Base-by-base conservation (phyloP, 2,329 filamentous ascomycete species). In the Torrubiella hemipterigena region DNA sequence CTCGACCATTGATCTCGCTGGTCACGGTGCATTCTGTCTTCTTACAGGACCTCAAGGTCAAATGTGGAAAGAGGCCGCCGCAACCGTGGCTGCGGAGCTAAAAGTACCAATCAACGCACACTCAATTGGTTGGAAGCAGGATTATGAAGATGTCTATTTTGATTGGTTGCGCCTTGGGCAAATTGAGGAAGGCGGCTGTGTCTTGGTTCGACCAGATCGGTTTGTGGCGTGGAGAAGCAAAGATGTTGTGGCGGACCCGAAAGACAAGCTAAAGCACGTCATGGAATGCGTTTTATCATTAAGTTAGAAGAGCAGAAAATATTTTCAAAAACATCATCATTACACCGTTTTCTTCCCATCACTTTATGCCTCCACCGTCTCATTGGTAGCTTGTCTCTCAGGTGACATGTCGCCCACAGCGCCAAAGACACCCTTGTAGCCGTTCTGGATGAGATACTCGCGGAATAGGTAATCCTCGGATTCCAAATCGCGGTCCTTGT, bases 91-190 rank as follows among this genome's bases (percentile, higher is more conserved):
- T 0, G 40, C 49, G 13, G 38, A 48, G 7, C 42, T 69, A 1
- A 61, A 58, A 0, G 46, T 77, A 0, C 48, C 56, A 7, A 55
- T 79, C 18, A 57, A 55, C 4, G 56, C 51, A 1, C 62, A 68
- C 36, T 59, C 56, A 3, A 69, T 79, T 38, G 74, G 75, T 0
- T 72, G 61, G 50, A 52, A 59, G 11, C 65, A 69, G 38, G 70
- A 78, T 35, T 78, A 61, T 38, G 65, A 76, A 44, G 75, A 79
- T 44, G 58, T 72, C 0, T 78, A 77, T 46, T 65, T 63, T 37
- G 69, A 75, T 34, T 80, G 74, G 74, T 60, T 55, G 9, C 50
- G 52, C 28, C 50, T 57, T 32, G 56, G 69, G 12, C 69, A 66
- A 27, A 59, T 78, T 2, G 60, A 63, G 14, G 73, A 77, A 38